These are phyloP conservation scores for Neurospora sp. DNA, from an alignment of 2,329 filamentous ascomycete genomes.

Conservation along the genomic window DNA sequence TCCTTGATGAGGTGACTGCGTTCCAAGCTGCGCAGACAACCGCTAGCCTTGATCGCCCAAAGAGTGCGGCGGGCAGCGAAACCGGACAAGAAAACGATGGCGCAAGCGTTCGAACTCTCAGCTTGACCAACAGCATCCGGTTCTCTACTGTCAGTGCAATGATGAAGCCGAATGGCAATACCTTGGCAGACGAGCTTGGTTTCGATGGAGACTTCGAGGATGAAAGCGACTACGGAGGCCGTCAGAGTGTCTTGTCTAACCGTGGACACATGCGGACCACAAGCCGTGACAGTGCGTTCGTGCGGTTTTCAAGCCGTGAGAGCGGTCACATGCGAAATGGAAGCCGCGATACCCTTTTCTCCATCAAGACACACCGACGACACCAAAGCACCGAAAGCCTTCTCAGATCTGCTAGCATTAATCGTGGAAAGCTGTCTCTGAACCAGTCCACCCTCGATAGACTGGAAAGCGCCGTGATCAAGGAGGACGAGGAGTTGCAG, in stretches of 20 bases:
- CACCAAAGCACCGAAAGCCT: conserved; percentile 51
- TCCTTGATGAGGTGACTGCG: conserved; percentile 77
- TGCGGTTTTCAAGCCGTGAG: not conserved
- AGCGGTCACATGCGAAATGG: conserved; percentile 40
- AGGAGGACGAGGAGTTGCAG: conserved; percentile 36
- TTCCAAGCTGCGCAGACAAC: conserved; percentile 48
- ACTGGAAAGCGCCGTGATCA: conserved; percentile 41
- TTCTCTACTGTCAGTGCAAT: conserved; percentile 59
- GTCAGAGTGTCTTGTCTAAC: conserved; percentile 50
- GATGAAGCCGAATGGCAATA: conserved; percentile 56
- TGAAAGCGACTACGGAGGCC: conserved; percentile 62
- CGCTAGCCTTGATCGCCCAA: conserved; percentile 27
- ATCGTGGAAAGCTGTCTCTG: conserved; percentile 41
- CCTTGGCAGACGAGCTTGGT: conserved; percentile 82
- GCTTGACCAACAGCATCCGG: conserved; percentile 61
- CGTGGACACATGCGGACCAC: conserved; percentile 40
- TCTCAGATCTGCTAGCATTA: conserved; percentile 44
- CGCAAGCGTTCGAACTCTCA: conserved; percentile 64
- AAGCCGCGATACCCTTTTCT: conserved; percentile 48
- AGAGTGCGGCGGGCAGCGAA: conserved; percentile 51
- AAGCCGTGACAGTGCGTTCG: conserved; percentile 43
- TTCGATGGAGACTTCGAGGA: conserved; percentile 72
- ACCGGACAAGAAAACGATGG: conserved; percentile 57
- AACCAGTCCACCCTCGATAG: conserved; percentile 47
- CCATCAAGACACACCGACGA: conserved; percentile 36